Evolutionary conservation across 495 filamentous ascomycete species (phyloP).

Genomic region (Penicillium parvum): DNA sequence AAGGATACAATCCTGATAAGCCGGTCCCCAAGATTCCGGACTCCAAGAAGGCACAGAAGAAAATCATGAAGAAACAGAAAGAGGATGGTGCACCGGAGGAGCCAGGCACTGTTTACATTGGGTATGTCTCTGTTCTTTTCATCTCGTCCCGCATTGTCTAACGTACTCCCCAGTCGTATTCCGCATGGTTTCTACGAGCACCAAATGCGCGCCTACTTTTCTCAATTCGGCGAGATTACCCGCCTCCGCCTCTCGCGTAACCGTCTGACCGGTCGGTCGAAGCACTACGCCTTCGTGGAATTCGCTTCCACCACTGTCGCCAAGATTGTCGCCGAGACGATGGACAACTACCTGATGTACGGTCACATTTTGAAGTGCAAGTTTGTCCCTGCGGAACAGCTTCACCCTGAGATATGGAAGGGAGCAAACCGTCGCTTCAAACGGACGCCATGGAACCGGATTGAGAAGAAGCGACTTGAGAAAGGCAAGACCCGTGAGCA

Average conservation of each 20-base stretch:
- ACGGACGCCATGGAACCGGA: slow-evolving; percentile 74
- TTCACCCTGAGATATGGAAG: slow-evolving; percentile 78
- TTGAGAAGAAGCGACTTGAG: slow-evolving; percentile 69
- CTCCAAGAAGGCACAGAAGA: slow-evolving; percentile 59
- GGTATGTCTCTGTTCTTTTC: slow-evolving; percentile 33
- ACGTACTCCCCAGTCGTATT: slow-evolving; percentile 52
- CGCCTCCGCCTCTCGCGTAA: slow-evolving; percentile 85
- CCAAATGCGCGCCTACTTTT: slow-evolving; percentile 90
- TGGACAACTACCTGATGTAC: slow-evolving; percentile 97
- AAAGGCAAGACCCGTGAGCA: slow-evolving; percentile 62
- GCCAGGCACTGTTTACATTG: slow-evolving; percentile 82
- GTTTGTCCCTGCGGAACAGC: slow-evolving; percentile 65
- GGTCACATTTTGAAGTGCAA: slow-evolving; percentile 87
- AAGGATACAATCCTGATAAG: slow-evolving; percentile 52
- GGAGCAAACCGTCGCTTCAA: slow-evolving; percentile 88
- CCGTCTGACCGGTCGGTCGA: slow-evolving; percentile 77
- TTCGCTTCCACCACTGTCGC: slow-evolving; percentile 76
- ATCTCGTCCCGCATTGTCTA: slow-evolving; percentile 13
- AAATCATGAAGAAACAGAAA: slow-evolving; percentile 50
- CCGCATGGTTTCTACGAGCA: slow-evolving; percentile 96
- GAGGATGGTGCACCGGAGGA: slow-evolving; percentile 40
- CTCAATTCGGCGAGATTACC: slow-evolving; percentile 86
- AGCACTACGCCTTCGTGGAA: slow-evolving; percentile 92
- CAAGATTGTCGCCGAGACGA: slow-evolving; percentile 83
- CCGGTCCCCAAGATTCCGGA: slow-evolving; percentile 57